These are phyloP conservation scores for Escovopsis weberi DNA, from an alignment of 2,329 filamentous ascomycete genomes.

Conservation along the genomic window DNA sequence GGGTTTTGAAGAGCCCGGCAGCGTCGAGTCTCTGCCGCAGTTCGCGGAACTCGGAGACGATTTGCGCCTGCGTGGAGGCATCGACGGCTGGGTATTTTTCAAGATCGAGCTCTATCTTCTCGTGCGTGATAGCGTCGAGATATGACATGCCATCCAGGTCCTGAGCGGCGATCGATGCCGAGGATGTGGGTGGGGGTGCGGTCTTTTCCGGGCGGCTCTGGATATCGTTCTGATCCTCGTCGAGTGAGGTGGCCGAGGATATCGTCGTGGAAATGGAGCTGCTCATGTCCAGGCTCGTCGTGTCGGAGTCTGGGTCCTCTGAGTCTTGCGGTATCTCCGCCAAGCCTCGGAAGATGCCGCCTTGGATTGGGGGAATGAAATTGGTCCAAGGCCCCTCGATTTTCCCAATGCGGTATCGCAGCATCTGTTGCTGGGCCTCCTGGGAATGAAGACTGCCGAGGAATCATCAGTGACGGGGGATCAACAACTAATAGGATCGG, in stretches of 20 bases:
- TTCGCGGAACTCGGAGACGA: constrained; percentile 38
- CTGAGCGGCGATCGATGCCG: constrained; percentile 40
- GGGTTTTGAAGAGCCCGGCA: constrained; percentile 43
- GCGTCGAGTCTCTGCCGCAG: constrained; percentile 41
- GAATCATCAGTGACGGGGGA: constrained; percentile 5
- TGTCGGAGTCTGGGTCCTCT: constrained; percentile 7
- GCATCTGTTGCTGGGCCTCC: constrained; percentile 63
- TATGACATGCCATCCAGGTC: constrained; percentile 42
- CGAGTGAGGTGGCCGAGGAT: constrained; percentile 35
- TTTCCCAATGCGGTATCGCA: constrained; percentile 67
- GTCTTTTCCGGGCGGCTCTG: constrained; percentile 16
- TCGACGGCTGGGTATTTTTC: constrained; percentile 69
- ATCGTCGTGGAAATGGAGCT: no score
- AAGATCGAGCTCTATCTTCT: constrained; percentile 53
- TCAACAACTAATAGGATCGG: background rate
- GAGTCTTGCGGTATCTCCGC: constrained; percentile 23
- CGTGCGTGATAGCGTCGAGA: constrained; percentile 56
- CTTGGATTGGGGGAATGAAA: constrained; percentile 83
- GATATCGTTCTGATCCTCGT: constrained; percentile 17
- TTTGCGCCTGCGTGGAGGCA: constrained; percentile 17
- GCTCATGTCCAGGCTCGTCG: constrained; percentile 22
- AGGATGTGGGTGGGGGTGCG: constrained; percentile 38
- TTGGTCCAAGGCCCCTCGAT: constrained; percentile 75
- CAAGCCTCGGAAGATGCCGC: constrained; percentile 54
- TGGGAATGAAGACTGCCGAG: constrained; percentile 61